A percentile compares a stretch with the other conserved stretches of the same genome.
Conservation (phyloP, 169 alveolate genomes). For the Babesia ovis region DNA sequence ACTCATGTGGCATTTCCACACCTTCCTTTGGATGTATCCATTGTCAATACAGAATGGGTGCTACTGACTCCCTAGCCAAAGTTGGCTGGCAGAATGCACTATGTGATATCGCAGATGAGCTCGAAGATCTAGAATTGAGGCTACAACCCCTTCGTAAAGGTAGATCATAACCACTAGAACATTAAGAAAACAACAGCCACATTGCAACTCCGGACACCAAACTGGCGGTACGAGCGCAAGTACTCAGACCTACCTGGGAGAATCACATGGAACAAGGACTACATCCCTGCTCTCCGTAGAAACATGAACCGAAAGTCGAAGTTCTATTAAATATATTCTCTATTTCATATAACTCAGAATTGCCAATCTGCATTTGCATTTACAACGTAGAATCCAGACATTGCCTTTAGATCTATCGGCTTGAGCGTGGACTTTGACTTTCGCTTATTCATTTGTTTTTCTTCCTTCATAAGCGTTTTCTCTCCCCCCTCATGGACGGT, state of each 20-base stretch:
- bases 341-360: too few species aligned
- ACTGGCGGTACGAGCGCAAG: slow-evolving; percentile 75
- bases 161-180: neutral
- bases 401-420: slow-evolving; percentile 21
- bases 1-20: neutral
- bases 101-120: slow-evolving; percentile 61
- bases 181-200: slow-evolving; percentile 54
- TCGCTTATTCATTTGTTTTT: slow-evolving; percentile 8
- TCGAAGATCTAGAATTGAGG: slow-evolving; percentile 67
- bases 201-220: slow-evolving; percentile 73
- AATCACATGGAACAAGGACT: slow-evolving; percentile 79
- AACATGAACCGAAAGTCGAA: slow-evolving; percentile 60
- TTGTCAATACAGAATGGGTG: slow-evolving; percentile 49
- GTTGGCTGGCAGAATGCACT: slow-evolving; percentile 65
- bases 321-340: slow-evolving; percentile 69
- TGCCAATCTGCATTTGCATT: slow-evolving; percentile 55
- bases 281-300: slow-evolving; percentile 73
- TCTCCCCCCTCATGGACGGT: neutral
- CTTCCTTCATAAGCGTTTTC: neutral
- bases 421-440: slow-evolving; percentile 15
- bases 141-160: slow-evolving; percentile 79
- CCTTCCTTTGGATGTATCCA: too few species aligned
- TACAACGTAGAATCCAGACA: slow-evolving; percentile 53
- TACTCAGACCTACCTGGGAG: slow-evolving; percentile 81
- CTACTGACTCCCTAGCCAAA: slow-evolving; percentile 68